Evolutionary conservation across 139 green algal species (phyloP).

Genomic region (Zygnema circumcarinatum): DNA sequence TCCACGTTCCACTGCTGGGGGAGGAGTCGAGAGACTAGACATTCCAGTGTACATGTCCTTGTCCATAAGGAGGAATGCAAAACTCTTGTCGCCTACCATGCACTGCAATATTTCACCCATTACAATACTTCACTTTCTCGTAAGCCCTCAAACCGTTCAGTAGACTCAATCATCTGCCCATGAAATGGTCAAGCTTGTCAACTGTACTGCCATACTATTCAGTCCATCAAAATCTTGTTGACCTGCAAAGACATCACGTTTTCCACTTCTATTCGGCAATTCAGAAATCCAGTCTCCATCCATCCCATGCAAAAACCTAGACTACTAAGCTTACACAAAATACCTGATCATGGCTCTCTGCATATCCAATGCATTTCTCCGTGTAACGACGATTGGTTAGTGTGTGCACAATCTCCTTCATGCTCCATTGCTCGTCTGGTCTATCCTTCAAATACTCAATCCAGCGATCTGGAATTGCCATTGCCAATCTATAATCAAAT

Average conservation of each 20-base stretch:
- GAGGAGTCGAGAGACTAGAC: slow-evolving; percentile 50
- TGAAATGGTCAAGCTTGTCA: no score
- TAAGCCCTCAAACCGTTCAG: no score
- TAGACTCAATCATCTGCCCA: no score
- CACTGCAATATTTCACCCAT: slow-evolving; percentile 59
- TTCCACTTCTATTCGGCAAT: no score
- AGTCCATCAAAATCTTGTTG: no score
- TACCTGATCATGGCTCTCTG: slow-evolving; percentile 68
- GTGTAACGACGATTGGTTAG: slow-evolving; percentile 85
- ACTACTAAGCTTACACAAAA: no score
- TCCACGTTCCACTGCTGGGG: slow-evolving; percentile 56
- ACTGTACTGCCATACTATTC: no score
- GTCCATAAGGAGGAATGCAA: slow-evolving; percentile 70
- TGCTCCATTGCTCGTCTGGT: slow-evolving; percentile 86
- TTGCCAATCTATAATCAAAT: slow-evolving; percentile 93
- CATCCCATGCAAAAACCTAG: no score
- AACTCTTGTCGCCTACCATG: slow-evolving; percentile 71
- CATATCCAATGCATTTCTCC: slow-evolving; percentile 69
- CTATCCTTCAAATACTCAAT: slow-evolving; percentile 75
- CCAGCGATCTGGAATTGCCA: slow-evolving; percentile 95
- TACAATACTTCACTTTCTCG: no score
- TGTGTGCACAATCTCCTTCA: slow-evolving; percentile 79
- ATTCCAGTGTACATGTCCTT: slow-evolving; percentile 69
- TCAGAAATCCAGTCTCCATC: no score
- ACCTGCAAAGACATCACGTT: no score